Base-by-base conservation (phyloP, 345 rosid species). In the Tarenaya hassleriana region DNA sequence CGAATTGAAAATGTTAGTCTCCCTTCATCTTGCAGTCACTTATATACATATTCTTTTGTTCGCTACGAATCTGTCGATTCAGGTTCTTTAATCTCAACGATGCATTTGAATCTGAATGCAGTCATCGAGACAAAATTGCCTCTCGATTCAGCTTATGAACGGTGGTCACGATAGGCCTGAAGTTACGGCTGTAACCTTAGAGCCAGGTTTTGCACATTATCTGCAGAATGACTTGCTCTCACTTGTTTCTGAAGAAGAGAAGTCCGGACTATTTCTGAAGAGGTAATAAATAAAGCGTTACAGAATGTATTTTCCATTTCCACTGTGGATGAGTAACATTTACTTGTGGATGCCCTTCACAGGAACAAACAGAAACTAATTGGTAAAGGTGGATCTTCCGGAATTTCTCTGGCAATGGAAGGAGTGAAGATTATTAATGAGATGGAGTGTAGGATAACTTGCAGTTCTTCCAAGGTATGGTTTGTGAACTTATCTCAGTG, bases 121-220 rank as follows among this genome's bases (percentile, higher is more conserved):
- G 95, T 81, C 84, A 21, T 67, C 82, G 3, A 31, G 62, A n/a
- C 79, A 84, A 24, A 72, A 78, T 8, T 44, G 37, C 58, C 73
- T 92, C 69, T 79, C 95, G 7, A 63, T 92, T 62, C 96, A 92
- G 81, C 87, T 88, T 50, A 88, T 83, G 96, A 94, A 87, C 73
- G 69, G 75, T 37, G 78, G 81, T 59, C 90, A 77, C 32, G 84
- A 80, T 63, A 87, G 85, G 69, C 95, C 82, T 52, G 98, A 88
- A 77, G 81, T 79, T 29, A 71, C 82, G 20, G 84, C 86, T 56
- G 86, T 74, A 64, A 75, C 84, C 38, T 67, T 81, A 74, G 95
- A 83, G 64, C 96, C 95, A 3, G 76, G 67, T 61, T 92, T 87
- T 69, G 84, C 83, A 13, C 72, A 77, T n/a, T 87, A 92, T 77